phyloP scores from a whole-genome alignment of 768 basidiomycete genomes.

The Pseudohyphozyma bogoriensis region DNA sequence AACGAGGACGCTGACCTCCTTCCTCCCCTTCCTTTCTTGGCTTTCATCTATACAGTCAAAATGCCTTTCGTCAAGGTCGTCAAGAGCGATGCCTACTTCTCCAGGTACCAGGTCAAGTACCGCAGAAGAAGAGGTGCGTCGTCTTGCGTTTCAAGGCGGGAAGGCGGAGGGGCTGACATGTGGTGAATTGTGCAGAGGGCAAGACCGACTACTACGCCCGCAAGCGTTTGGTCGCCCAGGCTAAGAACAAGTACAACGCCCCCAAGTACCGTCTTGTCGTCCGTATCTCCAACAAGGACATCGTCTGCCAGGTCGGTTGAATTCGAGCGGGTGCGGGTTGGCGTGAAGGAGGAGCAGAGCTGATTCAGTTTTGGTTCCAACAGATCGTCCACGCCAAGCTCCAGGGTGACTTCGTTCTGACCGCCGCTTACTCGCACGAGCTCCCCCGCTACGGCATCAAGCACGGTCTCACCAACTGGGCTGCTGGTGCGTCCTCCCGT shows the following conservation, averaged over 20 bases:
- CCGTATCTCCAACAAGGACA: slow-evolving; percentile 94
- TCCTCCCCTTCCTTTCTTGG: neutral
- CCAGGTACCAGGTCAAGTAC: slow-evolving; percentile 63
- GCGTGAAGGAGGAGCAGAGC: neutral
- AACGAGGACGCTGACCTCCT: too few relatives aligned
- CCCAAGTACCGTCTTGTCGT: slow-evolving; percentile 98
- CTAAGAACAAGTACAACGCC: slow-evolving; percentile 99
- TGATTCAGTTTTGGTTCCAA: neutral
- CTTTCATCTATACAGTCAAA: slow-evolving; percentile 21
- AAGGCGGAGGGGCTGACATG: neutral
- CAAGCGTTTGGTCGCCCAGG: slow-evolving; percentile 91
- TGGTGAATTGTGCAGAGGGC: too few relatives aligned
- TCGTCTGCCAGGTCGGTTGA: slow-evolving; percentile 58
- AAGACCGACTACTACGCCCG: slow-evolving; percentile 99
- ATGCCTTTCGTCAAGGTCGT: slow-evolving; percentile 94
- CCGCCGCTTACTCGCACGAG: slow-evolving; percentile 77
- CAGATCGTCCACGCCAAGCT: slow-evolving; percentile 88
- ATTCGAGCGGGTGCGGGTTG: neutral
- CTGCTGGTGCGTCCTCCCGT: slow-evolving; percentile 55
- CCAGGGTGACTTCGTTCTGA: slow-evolving; percentile 89
- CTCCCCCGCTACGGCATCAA: slow-evolving; percentile 92
- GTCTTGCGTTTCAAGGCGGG: neutral
- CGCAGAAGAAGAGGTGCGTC: slow-evolving; percentile 52
- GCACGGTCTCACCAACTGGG: slow-evolving; percentile 98
- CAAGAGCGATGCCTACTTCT: slow-evolving; percentile 96